Evolutionary conservation across 2,329 filamentous ascomycete genomes (phyloP), one percentile per base, ranked within the genome.

Genomic region (Sarocladium oryzae): DNA sequence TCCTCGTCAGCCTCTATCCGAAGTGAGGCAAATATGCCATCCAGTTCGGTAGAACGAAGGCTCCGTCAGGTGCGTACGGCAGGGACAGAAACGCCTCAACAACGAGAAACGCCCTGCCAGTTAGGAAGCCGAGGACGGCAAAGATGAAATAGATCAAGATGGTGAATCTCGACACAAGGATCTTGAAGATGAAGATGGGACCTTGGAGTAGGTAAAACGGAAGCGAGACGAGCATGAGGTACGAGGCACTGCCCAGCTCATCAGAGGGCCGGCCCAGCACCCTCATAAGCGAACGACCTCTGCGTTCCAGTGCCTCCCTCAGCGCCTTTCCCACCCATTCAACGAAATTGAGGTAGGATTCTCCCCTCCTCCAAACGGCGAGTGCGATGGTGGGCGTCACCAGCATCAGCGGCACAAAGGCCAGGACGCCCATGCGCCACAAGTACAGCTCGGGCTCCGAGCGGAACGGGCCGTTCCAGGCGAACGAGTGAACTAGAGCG

Each of bases 401-500:
- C 7, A 28, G 7, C 3, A 28, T 4, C 23, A 43, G 23, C 3
- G 40, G 40, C 40, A 43, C 40, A 18, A 43, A 43, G 8, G 40
- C 40, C n/a, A 43, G 23, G 11, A 43, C 40, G n/a, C 40, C 40
- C 40, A 43, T 43, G 11, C 40, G 40, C 40, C 40, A 43, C 5
- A 43, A 23, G 21, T 26, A 24, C 4, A 43, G 40, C 40, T 43
- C 40, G 7, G 21, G 21, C 5, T 13, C 4, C 7, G 40, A 43
- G 3, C 40, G 40, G 21, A 43, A 43, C 7, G 40, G 40, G 4
- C 40, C 40, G 40, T 43, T 43, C 40, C 40, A 43, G 21, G 40
- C 40, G 40, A 28, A 24, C 7, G 8, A 20, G 40, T 43, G 40
- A 13, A 43, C 40, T 7, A 43, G 40, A 7, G 40, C 40, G 23